Percentiles rank a stretch among this genome's conserved stretches.
Evolutionary conservation across 768 basidiomycete species (phyloP).

Genomic region (Lactarius sanguifluus): DNA sequence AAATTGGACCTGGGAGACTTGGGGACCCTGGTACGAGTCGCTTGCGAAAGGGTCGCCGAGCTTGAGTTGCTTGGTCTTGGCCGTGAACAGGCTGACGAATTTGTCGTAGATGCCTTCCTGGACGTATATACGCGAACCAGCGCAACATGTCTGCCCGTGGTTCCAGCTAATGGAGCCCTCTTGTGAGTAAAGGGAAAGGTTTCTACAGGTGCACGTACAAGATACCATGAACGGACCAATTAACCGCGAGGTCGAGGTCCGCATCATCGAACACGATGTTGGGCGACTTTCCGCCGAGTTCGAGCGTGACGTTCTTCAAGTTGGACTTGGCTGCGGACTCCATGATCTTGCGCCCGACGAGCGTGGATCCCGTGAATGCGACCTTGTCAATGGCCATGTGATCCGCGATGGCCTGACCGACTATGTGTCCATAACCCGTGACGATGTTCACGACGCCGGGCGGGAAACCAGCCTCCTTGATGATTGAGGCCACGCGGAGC

Average conservation of each 20-base stretch:
- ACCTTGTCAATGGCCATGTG: constrained; percentile 65
- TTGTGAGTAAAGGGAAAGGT: not conserved
- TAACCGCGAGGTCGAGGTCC: constrained; percentile 56
- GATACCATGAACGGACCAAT: constrained; percentile 59
- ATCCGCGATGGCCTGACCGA: constrained; percentile 55
- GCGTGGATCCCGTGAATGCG: constrained; percentile 71
- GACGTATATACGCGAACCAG: constrained; percentile 80
- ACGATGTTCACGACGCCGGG: constrained; percentile 63
- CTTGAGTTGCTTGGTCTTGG: constrained; percentile 52
- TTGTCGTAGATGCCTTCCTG: constrained; percentile 78
- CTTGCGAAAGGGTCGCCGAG: constrained; percentile 69
- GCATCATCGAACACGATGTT: constrained; percentile 63
- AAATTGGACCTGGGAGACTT: constrained; percentile 73
- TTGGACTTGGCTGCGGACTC: constrained; percentile 60
- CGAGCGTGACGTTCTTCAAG: constrained; percentile 68
- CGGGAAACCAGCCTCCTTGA: constrained; percentile 60
- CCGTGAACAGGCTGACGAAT: constrained; percentile 62
- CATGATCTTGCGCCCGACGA: constrained; percentile 62
- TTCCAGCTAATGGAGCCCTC: constrained; percentile 49
- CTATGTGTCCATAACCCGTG: constrained; percentile 53
- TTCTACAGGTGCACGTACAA: constrained; percentile 42
- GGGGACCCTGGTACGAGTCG: constrained; percentile 70
- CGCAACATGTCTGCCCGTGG: constrained; percentile 76
- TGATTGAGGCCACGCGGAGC: constrained; percentile 45
- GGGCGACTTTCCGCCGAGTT: constrained; percentile 72